A percentile compares a stretch with the other conserved stretches of the same genome.
Evolutionary conservation across 2,329 filamentous ascomycete genomes (phyloP).

Genomic region (Purpureocillium lavendulum): DNA sequence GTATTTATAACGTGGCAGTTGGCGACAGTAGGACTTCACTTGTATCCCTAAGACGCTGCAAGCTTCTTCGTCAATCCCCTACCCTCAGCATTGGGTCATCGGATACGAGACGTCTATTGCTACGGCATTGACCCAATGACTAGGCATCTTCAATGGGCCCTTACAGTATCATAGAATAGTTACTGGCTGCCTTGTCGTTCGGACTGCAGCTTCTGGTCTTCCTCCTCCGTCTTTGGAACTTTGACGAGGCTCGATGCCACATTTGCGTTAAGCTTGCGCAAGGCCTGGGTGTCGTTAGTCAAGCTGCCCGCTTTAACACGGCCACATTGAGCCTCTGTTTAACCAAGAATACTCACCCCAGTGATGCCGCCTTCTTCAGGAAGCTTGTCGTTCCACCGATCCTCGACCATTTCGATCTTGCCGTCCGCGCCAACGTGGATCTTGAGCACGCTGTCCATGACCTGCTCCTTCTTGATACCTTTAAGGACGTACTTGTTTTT

Average conservation of each 20-base stretch:
- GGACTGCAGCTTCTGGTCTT: background rate
- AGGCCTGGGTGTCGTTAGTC: background rate
- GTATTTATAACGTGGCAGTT: too few relatives aligned
- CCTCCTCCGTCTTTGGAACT: background rate
- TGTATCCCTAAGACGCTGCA: too few relatives aligned
- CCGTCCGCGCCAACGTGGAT: slow-evolving; percentile 23
- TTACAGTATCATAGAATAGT: too few relatives aligned
- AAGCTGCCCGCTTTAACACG: too few relatives aligned
- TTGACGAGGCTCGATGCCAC: background rate
- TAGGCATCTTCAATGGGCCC: too few relatives aligned
- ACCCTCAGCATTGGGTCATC: too few relatives aligned
- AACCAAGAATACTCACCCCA: slow-evolving; percentile 19
- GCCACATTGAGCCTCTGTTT: too few relatives aligned
- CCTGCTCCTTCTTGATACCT: slow-evolving; percentile 34
- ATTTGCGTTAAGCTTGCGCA: background rate
- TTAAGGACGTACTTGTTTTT: slow-evolving; percentile 27
- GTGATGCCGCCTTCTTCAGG: slow-evolving; percentile 17
- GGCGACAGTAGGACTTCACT: too few relatives aligned
- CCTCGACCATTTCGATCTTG: slow-evolving; percentile 25
- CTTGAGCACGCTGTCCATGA: slow-evolving; percentile 33
- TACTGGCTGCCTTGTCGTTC: too few relatives aligned
- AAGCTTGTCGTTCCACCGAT: slow-evolving; percentile 26
- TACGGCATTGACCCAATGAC: too few relatives aligned
- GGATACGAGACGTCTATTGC: too few relatives aligned
- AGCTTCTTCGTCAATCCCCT: too few relatives aligned